These are phyloP conservation scores for Schwanniomyces pseudopolymorphus DNA, from an alignment of 805 yeast species.

Conservation along the genomic window DNA sequence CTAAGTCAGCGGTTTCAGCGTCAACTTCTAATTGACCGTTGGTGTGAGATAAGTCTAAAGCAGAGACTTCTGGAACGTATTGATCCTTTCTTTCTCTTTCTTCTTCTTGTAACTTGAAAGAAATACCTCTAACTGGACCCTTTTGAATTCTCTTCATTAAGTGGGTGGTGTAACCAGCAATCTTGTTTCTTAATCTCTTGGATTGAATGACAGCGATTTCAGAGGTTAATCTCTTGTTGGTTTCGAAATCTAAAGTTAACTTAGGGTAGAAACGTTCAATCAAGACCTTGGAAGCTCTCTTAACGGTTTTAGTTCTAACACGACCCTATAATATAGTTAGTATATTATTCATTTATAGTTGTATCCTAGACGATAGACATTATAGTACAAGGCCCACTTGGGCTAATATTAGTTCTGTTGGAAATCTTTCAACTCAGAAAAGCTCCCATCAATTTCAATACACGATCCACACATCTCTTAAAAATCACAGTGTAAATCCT, in stretches of 20 bases:
- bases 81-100: slow-evolving; percentile 99
- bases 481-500: background rate
- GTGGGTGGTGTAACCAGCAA: slow-evolving; percentile 99
- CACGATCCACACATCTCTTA: background rate
- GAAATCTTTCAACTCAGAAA: no score
- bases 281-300: slow-evolving; percentile 99
- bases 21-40: slow-evolving; percentile 96
- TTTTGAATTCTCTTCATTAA: slow-evolving; percentile 99
- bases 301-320: slow-evolving; percentile 99
- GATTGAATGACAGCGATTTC: slow-evolving; percentile 99
- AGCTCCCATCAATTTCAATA: no score
- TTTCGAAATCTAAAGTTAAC: slow-evolving; percentile 98
- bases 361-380: background rate
- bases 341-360: slow-evolving; percentile 9
- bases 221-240: slow-evolving; percentile 98
- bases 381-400: background rate
- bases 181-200: slow-evolving; percentile 99
- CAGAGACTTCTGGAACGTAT: slow-evolving; percentile 99
- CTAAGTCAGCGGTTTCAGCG: slow-evolving; percentile 93
- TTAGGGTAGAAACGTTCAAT: slow-evolving; percentile 99
- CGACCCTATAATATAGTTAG: slow-evolving; percentile 74
- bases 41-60: slow-evolving; percentile 95
- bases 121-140: slow-evolving; percentile 99
- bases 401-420: no score
- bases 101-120: slow-evolving; percentile 99